Evolutionary conservation across 805 yeast species (phyloP).

Genomic region (Candida yuanshanica): DNA sequence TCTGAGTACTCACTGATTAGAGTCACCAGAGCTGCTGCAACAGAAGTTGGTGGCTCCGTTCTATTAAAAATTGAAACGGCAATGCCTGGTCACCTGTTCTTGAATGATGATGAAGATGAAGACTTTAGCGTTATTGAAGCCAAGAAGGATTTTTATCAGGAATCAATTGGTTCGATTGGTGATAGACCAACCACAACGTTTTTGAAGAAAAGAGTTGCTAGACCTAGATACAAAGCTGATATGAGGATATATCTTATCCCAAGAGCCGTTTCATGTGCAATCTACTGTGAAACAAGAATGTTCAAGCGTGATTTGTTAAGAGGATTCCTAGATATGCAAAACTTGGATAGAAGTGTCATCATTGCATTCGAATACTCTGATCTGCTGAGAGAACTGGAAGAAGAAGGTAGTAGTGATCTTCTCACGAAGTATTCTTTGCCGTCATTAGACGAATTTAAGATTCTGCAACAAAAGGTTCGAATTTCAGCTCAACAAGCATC

Average conservation of each 20-base stretch:
- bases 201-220: conserved; percentile 50
- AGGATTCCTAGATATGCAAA: conserved; percentile 38
- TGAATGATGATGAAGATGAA: conserved; percentile 42
- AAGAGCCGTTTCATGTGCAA: conserved; percentile 29
- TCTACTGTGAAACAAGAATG: conserved; percentile 46
- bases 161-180: conserved; percentile 26
- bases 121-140: conserved; percentile 15
- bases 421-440: conserved; percentile 14
- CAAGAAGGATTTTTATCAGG: conserved; percentile 16
- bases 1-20: conserved; percentile 41
- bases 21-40: conserved; percentile 50
- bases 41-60: conserved; percentile 45
- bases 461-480: background rate
- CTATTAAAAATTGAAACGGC: conserved; percentile 50
- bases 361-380: conserved; percentile 27
- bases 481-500: background rate
- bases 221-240: conserved; percentile 57
- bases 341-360: conserved; percentile 22
- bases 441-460: conserved; percentile 10
- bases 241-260: conserved; percentile 59
- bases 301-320: conserved; percentile 46
- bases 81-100: conserved; percentile 42
- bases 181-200: conserved; percentile 44
- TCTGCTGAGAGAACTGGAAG: conserved; percentile 11
- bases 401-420: conserved; percentile 14